Conservation (phyloP, 805 yeast genomes). For the Pichia sporocuriosa region DNA sequence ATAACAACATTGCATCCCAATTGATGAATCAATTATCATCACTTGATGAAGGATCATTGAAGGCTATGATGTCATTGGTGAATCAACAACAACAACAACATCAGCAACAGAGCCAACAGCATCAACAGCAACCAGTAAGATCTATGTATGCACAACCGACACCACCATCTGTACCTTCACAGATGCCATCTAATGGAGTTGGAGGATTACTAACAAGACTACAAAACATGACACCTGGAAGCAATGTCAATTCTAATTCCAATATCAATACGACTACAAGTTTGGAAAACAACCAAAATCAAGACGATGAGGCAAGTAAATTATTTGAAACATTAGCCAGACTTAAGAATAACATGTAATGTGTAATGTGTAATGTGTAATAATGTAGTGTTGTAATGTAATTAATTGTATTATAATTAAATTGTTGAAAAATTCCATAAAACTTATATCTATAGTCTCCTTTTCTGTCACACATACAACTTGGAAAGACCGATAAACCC, state of each 20-base stretch:
- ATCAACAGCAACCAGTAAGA: not conserved
- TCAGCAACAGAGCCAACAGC: slow-evolving; percentile 4
- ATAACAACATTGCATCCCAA: slow-evolving; percentile 6
- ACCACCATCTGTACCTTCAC: not conserved
- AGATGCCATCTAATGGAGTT: not conserved
- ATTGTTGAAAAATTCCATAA: no score
- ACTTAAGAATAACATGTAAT: slow-evolving; percentile 31
- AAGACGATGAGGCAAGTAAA: slow-evolving; percentile 23
- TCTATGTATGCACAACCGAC: not conserved
- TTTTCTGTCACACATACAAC: no score
- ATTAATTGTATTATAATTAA: not conserved
- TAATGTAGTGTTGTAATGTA: not conserved
- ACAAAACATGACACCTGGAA: slow-evolving; percentile 4
- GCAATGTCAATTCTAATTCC: not conserved
- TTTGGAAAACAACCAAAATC: slow-evolving; percentile 8
- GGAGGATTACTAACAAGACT: not conserved
- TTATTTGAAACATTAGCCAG: slow-evolving; percentile 33
- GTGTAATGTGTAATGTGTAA: no score
- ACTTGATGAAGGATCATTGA: slow-evolving; percentile 29
- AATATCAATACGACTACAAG: not conserved
- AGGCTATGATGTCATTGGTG: slow-evolving; percentile 27
- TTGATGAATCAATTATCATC: slow-evolving; percentile 20
- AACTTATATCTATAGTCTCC: no score
- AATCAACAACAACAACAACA: slow-evolving; percentile 18
- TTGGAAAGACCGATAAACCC: no score